phyloP scores from a whole-genome alignment of 768 basidiomycete genomes.

The Amanita thiersii region DNA sequence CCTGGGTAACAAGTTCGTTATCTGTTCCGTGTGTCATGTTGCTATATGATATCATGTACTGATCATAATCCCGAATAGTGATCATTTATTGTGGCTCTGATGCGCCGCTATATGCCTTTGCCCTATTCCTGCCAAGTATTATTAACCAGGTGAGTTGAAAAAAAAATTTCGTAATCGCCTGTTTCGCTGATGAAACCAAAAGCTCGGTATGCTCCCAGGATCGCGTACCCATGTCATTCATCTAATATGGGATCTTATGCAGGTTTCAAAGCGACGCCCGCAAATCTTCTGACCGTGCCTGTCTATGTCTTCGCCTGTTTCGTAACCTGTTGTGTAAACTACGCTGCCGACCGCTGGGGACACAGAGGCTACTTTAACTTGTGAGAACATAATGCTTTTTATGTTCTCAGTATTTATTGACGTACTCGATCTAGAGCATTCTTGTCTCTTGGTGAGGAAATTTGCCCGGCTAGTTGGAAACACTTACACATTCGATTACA shows the following conservation, averaged over 20 bases:
- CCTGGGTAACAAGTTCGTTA: constrained; percentile 46
- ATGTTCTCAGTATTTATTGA: neutral
- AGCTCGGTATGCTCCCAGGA: constrained; percentile 31
- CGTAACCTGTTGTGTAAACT: constrained; percentile 58
- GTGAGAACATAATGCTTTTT: constrained; percentile 25
- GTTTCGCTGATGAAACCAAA: constrained; percentile 4
- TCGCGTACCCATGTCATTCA: neutral
- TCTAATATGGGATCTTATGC: constrained; percentile 1
- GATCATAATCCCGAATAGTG: constrained; percentile 27
- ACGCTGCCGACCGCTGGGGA: constrained; percentile 51
- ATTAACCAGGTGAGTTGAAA: constrained; percentile 61
- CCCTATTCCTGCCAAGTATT: constrained; percentile 73
- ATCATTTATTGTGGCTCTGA: constrained; percentile 46
- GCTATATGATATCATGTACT: neutral
- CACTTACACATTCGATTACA: constrained; percentile 14
- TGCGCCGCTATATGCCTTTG: constrained; percentile 70
- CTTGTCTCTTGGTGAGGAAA: constrained; percentile 24
- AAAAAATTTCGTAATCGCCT: neutral
- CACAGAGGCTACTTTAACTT: constrained; percentile 57
- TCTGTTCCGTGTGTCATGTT: no score
- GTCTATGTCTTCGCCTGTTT: constrained; percentile 66
- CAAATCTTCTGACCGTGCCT: constrained; percentile 72
- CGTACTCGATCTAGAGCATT: constrained; percentile 19
- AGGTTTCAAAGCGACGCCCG: constrained; percentile 63
- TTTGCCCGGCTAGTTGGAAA: constrained; percentile 15